Evolutionary conservation across 305 asterid species (phyloP), one percentile per base, ranked within the genome.

Genomic region (Fraxinus platypoda): DNA sequence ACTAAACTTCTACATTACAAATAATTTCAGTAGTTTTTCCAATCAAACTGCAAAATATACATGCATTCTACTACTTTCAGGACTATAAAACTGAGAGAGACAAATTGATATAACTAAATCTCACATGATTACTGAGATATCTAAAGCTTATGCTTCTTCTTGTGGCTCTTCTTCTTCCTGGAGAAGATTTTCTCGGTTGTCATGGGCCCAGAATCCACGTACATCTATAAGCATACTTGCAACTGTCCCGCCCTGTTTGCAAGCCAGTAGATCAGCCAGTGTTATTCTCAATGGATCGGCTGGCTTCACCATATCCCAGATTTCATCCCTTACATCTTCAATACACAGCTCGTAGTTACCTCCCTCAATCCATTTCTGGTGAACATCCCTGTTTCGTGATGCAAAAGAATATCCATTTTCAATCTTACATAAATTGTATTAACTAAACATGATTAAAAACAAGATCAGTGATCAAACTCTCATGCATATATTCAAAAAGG

Each of bases 141-240:
- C 38, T 30, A 30, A 28, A 37, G 41, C 21, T 71, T 83, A 84
- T 46, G 86, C 85, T 83, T 88, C 92, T 78, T 86, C 90, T 82
- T 86, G 89, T 8, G 90, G 90, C 77, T 87, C 90, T 86, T 88
- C 92, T 88, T 89, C 92, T 86, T 90, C 92, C 80, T 90, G 93
- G 34, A 90, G 90, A 59, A 90, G 90, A 80, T 88, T 90, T 75
- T 88, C 91, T 76, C 93, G 72, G 76, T 89, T 89, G 84, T 89
- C 92, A 25, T 89, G 92, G 70, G 92, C 92, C 92, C 92, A 89
- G 84, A 89, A 89, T 52, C 92, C 92, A 8, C 92, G 91, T 43
- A 89, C 92, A 30, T 89, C 92, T 77, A 88, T 85, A 19, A 89
- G 91, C 92, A 89, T 89, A 86, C 92, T 88, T 8, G 92, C 92